Evolutionary conservation across 1,139 yeast species (phyloP).

Genomic region (Pichia sp.): DNA sequence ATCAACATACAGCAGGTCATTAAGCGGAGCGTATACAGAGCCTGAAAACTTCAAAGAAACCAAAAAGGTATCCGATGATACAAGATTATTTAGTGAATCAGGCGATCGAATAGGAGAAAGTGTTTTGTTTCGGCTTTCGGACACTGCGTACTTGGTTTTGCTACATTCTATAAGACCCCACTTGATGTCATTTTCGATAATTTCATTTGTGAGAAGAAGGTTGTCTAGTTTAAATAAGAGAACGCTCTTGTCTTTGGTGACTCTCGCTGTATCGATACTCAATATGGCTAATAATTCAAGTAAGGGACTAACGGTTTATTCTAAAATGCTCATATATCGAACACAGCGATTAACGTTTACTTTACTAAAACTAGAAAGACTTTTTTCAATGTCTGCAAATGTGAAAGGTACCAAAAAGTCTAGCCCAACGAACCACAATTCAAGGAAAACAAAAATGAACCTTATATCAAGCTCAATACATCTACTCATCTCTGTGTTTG

Average conservation of each 20-base stretch:
- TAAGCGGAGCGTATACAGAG: not conserved
- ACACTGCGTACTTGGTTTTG: constrained; percentile 22
- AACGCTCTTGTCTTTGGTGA: not conserved
- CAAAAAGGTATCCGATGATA: too few species aligned
- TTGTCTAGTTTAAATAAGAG: not conserved
- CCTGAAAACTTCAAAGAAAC: too few species aligned
- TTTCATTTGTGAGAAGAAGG: constrained; percentile 19
- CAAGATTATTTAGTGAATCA: not conserved
- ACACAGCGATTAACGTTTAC: constrained; percentile 7
- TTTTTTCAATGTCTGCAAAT: not conserved
- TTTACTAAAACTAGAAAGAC: constrained; percentile 7
- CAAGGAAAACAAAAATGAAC: constrained; percentile 5
- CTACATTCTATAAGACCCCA: constrained; percentile 25
- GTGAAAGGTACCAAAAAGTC: not conserved
- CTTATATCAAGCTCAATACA: constrained; percentile 14
- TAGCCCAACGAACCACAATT: not conserved
- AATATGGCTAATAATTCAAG: constrained; percentile 14
- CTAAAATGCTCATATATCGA: constrained; percentile 13
- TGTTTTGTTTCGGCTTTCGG: constrained; percentile 18
- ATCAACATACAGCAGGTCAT: not conserved
- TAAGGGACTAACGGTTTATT: constrained; percentile 12
- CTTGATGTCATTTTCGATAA: constrained; percentile 20
- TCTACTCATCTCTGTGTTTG: constrained; percentile 10
- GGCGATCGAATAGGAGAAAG: constrained; percentile 1
- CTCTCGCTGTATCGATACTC: constrained; percentile 10